phyloP scores from a whole-genome alignment of 2,329 filamentous ascomycete species.

The Diaporthe citriasiana region DNA sequence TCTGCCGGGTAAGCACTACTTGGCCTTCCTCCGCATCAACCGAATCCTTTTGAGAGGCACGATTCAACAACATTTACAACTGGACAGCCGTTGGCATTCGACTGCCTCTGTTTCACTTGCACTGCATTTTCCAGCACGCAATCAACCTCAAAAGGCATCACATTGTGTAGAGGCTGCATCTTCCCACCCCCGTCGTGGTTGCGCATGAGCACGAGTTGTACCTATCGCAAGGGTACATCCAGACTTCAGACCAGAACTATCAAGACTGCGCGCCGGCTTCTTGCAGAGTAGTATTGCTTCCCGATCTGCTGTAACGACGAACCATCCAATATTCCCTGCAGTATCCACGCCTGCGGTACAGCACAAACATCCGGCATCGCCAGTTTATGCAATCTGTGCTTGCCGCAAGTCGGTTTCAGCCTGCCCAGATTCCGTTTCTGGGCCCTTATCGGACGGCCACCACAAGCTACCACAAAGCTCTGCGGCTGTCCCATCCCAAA shows the following conservation, averaged over 20 bases:
- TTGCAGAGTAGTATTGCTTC: slow-evolving; percentile 24
- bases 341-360: neutral
- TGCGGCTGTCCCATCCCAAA: slow-evolving; percentile 16
- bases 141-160: slow-evolving; percentile 9
- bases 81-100: neutral
- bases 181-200: neutral
- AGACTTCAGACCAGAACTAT: slow-evolving; percentile 3
- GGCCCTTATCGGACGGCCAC: slow-evolving; percentile 30
- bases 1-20: neutral
- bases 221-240: slow-evolving; percentile 17
- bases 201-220: slow-evolving; percentile 1
- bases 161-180: neutral
- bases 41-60: neutral
- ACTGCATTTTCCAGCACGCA: slow-evolving; percentile 10
- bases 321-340: neutral
- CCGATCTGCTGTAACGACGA: slow-evolving; percentile 7
- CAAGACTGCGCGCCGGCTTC: neutral
- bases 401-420: slow-evolving; percentile 42
- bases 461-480: slow-evolving; percentile 14
- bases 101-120: slow-evolving; percentile 10
- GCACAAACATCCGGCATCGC: slow-evolving; percentile 9
- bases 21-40: neutral
- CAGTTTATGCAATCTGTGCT: slow-evolving; percentile 28
- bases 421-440: slow-evolving; percentile 33
- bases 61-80: neutral